A percentile compares a stretch with the other conserved stretches of the same genome.
Conservation (phyloP, 139 green algal species). For the Picocystis salinarum region DNA sequence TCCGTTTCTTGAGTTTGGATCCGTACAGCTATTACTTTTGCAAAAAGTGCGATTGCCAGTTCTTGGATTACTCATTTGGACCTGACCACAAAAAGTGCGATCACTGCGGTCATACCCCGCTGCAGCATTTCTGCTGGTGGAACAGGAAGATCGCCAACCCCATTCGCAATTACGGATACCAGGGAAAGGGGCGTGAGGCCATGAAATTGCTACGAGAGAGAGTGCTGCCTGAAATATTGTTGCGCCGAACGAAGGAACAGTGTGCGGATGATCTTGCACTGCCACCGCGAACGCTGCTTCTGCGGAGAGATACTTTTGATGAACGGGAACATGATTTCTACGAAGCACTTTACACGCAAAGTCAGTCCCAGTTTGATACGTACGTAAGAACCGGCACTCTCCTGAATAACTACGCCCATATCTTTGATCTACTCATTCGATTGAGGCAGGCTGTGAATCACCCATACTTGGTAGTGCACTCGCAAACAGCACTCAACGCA, state of each 20-base stretch:
- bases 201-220: conserved; percentile 16
- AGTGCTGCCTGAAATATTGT: conserved; percentile 38
- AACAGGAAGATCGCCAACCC: conserved; percentile 61
- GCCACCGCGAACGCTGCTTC: conserved; percentile 34
- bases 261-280: conserved; percentile 77
- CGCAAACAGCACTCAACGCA: no score
- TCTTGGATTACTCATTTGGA: conserved; percentile 18
- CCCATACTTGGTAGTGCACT: conserved; percentile 73
- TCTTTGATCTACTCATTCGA: conserved; percentile 85
- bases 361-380: conserved; percentile 38
- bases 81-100: conserved; percentile 29
- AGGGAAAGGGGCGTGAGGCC: conserved; percentile 27
- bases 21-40: conserved; percentile 90
- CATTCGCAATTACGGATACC: conserved; percentile 47
- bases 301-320: conserved; percentile 53
- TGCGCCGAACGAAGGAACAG: conserved; percentile 79
- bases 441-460: conserved; percentile 66
- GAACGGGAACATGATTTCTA: conserved; percentile 77
- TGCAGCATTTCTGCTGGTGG: conserved; percentile 67
- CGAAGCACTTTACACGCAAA: conserved; percentile 67
- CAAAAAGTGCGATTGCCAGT: conserved; percentile 12
- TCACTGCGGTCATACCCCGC: conserved; percentile 27
- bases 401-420: conserved; percentile 50
- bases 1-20: conserved; percentile 69
- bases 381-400: conserved; percentile 20